These are phyloP conservation scores for Ophiocytium majus DNA, from an alignment of 352 stramenopile species.

Conservation along the genomic window DNA sequence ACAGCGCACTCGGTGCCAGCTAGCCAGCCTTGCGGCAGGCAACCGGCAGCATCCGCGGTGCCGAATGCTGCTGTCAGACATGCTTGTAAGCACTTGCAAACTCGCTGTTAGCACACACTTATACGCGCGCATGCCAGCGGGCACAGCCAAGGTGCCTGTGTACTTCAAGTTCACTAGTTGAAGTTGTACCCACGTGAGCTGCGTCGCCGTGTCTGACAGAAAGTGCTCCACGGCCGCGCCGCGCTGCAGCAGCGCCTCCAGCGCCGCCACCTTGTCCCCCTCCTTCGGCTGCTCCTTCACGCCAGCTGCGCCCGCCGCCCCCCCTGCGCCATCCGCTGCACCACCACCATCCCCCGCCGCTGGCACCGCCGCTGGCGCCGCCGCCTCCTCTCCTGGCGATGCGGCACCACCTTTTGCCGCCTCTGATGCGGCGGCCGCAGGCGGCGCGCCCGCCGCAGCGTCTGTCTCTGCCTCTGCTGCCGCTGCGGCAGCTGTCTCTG, in stretches of 20 bases:
- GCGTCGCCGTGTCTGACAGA: conserved; percentile 14
- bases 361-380: conserved; percentile 22
- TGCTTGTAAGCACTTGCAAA: too few relatives aligned
- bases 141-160: too few relatives aligned
- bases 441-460: conserved; percentile 42
- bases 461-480: background rate
- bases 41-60: too few relatives aligned
- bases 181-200: conserved; percentile 14
- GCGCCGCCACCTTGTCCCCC: background rate
- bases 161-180: too few relatives aligned
- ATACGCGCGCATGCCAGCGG: too few relatives aligned
- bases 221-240: conserved; percentile 2
- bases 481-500: background rate
- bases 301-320: too few relatives aligned
- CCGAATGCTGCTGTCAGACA: too few relatives aligned
- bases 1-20: too few relatives aligned
- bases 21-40: too few relatives aligned
- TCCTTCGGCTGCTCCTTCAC: background rate
- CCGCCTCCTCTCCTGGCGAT: conserved; percentile 22
- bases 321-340: too few relatives aligned
- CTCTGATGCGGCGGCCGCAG: background rate
- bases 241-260: background rate
- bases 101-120: too few relatives aligned
- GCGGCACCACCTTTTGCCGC: background rate
- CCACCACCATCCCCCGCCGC: conserved; percentile 39